A percentile compares a stretch with the other conserved stretches of the same genome.
Evolutionary conservation across 352 stramenopile genomes (phyloP).

Genomic region (Pythium brachiatum): DNA sequence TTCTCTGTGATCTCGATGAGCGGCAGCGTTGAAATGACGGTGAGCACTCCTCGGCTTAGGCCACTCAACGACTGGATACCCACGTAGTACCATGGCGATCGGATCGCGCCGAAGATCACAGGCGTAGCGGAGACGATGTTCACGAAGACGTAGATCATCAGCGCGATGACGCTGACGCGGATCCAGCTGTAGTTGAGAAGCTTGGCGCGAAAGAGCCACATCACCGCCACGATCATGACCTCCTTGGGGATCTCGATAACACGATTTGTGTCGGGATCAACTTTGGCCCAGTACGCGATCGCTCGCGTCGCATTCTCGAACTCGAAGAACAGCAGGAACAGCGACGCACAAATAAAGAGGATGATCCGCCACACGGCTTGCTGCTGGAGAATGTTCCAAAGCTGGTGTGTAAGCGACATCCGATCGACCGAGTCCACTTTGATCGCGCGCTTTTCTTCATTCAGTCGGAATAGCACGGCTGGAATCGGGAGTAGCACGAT

Average conservation of each 20-base stretch:
- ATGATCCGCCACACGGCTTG: conserved; percentile 74
- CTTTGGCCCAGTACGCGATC: conserved; percentile 46
- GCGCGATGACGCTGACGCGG: conserved; percentile 42
- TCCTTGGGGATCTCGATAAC: conserved; percentile 46
- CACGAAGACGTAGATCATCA: conserved; percentile 39
- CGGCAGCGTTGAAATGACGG: conserved; percentile 56
- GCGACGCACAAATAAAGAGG: conserved; percentile 56
- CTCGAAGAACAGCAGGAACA: conserved; percentile 62
- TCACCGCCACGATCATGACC: conserved; percentile 39
- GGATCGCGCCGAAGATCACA: conserved; percentile 48
- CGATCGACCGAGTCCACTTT: conserved; percentile 71
- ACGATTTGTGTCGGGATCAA: conserved; percentile 37
- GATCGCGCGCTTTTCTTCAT: conserved; percentile 69
- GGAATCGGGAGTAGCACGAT: conserved; percentile 64
- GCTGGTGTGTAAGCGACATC: conserved; percentile 48
- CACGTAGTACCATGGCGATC: conserved; percentile 48
- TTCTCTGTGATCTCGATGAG: conserved; percentile 73
- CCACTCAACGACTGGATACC: conserved; percentile 42
- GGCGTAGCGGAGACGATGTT: conserved; percentile 37
- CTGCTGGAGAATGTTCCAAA: conserved; percentile 78
- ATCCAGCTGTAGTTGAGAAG: conserved; percentile 79
- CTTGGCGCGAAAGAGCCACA: conserved; percentile 51
- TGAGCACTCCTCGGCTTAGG: conserved; percentile 33
- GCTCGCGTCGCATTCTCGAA: conserved; percentile 57
- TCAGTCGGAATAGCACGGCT: conserved; percentile 56